Percentiles rank a stretch among this genome's conserved stretches.
Conservation (phyloP, 106 monocot species). For the Hemerocallis citrina region DNA sequence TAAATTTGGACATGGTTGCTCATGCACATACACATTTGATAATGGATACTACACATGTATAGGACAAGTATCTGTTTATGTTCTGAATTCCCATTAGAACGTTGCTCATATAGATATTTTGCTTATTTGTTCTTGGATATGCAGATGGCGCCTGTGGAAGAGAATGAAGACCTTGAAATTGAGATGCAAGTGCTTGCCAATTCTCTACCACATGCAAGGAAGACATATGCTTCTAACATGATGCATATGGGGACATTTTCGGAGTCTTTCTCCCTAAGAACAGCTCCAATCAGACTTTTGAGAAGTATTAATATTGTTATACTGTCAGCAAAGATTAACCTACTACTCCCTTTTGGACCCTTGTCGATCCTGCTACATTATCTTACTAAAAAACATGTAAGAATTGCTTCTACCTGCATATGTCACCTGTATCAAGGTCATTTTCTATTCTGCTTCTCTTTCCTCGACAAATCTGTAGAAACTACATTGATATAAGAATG, state of each 20-base stretch:
- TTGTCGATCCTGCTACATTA: constrained; percentile 75
- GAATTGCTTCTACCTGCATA: neutral
- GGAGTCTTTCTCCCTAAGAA: constrained; percentile 15
- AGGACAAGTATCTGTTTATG: neutral
- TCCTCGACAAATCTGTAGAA: neutral
- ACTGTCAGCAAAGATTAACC: constrained; percentile 75
- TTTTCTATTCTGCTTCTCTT: neutral
- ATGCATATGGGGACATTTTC: constrained; percentile 56
- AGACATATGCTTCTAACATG: constrained; percentile 28
- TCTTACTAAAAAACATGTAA: constrained; percentile 83
- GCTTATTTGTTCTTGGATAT: neutral
- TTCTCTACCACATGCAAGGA: constrained; percentile 20
- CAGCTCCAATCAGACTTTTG: constrained; percentile 24
- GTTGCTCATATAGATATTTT: neutral
- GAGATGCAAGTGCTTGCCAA: constrained; percentile 11
- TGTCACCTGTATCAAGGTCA: neutral
- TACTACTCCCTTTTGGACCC: constrained; percentile 90
- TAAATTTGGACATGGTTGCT: no score
- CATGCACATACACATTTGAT: no score
- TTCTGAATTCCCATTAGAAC: neutral
- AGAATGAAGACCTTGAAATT: constrained; percentile 4
- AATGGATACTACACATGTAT: no score
- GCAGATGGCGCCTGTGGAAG: constrained; percentile 5
- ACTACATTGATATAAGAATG: neutral
- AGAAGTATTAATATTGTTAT: constrained; percentile 58